These are phyloP conservation scores for Phyllostachys edulis DNA, from an alignment of 176 grass and related monocot genomes.

Conservation along the genomic window DNA sequence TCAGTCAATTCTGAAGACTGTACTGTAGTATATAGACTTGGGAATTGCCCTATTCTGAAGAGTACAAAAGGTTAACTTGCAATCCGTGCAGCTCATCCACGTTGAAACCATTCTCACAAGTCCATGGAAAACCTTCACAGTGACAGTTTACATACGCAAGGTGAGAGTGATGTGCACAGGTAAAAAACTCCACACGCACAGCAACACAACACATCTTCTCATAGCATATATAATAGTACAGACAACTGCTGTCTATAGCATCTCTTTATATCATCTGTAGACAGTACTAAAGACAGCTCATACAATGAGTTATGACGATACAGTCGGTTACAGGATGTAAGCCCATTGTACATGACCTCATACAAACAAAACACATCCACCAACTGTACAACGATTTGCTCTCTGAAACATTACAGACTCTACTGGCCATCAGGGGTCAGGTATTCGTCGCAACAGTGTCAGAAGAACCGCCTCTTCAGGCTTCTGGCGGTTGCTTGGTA, in stretches of 20 bases:
- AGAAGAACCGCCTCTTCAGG: constrained; percentile 87
- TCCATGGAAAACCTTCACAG: constrained; percentile 10
- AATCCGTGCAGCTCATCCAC: neutral
- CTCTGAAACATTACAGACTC: neutral
- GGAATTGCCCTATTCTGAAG: neutral
- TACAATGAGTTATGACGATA: too few species aligned
- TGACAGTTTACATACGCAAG: neutral
- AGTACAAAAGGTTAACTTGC: neutral
- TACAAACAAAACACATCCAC: constrained; percentile 20
- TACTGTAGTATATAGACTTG: neutral
- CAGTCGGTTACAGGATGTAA: too few species aligned
- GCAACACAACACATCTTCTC: neutral
- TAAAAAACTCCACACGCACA: constrained; percentile 21
- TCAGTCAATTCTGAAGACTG: too few species aligned
- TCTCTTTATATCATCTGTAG: too few species aligned
- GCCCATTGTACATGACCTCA: too few species aligned
- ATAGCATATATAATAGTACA: too few species aligned
- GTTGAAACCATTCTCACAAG: neutral
- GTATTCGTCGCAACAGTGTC: neutral
- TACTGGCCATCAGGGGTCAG: neutral
- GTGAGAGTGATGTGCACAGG: neutral
- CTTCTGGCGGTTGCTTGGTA: constrained; percentile 82
- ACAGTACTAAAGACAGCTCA: too few species aligned
- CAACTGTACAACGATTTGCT: constrained; percentile 20
- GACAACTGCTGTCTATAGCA: too few species aligned